Evolutionary conservation across 306 rosid species (phyloP).

Genomic region (Malus sylvestris): DNA sequence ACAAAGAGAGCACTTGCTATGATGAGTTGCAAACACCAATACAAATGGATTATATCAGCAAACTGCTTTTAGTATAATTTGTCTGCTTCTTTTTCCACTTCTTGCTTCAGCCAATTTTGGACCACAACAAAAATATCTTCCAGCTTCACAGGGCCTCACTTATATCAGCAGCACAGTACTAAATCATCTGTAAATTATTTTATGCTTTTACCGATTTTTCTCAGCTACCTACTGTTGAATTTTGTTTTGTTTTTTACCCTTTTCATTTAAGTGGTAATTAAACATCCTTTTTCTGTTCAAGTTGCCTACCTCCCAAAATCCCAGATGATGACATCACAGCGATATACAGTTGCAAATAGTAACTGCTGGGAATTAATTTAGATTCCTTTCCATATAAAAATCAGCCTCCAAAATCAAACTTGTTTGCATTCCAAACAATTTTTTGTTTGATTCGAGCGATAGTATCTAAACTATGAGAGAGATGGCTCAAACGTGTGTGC

Average conservation of each 20-base stretch:
- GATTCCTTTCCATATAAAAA: not conserved
- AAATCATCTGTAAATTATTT: constrained; percentile 10
- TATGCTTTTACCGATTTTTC: not conserved
- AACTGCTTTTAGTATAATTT: constrained; percentile 39
- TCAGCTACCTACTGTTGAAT: not conserved
- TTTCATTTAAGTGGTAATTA: constrained; percentile 1
- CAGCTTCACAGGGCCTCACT: constrained; percentile 8
- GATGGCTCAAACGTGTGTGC: too few relatives aligned
- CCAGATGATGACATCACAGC: not conserved
- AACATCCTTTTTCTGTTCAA: constrained; percentile 10
- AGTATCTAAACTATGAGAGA: not conserved
- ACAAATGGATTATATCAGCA: constrained; percentile 38
- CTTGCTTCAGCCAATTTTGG: constrained; percentile 33
- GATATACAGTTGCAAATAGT: not conserved
- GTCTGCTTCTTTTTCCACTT: constrained; percentile 34
- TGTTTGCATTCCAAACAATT: not conserved
- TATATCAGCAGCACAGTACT: constrained; percentile 18
- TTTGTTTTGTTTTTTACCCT: not conserved
- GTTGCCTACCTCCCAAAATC: not conserved
- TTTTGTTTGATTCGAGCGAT: not conserved
- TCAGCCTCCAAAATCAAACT: not conserved
- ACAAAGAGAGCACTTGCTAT: constrained; percentile 15
- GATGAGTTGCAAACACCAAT: constrained; percentile 23
- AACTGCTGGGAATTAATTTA: not conserved
- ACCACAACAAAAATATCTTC: constrained; percentile 66